Conservation (phyloP, 2,329 filamentous ascomycete genomes). For the Lasiodiplodia sp. region DNA sequence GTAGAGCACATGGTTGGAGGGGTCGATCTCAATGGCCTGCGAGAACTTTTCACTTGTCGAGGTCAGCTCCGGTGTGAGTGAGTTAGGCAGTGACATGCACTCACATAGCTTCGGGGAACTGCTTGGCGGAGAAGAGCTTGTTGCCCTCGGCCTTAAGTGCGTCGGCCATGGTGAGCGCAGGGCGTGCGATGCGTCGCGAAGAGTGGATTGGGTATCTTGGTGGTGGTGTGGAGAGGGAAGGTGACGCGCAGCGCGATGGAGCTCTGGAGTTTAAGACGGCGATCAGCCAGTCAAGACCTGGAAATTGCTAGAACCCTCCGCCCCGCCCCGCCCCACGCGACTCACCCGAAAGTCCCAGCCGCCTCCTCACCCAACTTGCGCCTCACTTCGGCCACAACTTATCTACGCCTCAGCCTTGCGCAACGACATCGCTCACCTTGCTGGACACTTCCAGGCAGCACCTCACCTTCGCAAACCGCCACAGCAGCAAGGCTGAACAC, state of each 20-base stretch:
- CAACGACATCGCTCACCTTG: background rate
- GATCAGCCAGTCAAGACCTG: slow-evolving; percentile 23
- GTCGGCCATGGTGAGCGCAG: slow-evolving; percentile 64
- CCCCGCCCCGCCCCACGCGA: slow-evolving; percentile 5
- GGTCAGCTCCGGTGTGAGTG: slow-evolving; percentile 26
- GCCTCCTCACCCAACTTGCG: background rate
- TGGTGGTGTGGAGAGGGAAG: background rate
- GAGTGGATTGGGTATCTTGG: slow-evolving; percentile 3
- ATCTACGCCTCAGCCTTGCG: background rate
- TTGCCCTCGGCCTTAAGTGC: slow-evolving; percentile 97
- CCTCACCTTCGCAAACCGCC: background rate
- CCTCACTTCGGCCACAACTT: background rate
- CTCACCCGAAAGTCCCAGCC: background rate
- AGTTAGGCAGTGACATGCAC: slow-evolving; percentile 50
- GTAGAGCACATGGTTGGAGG: slow-evolving; percentile 94
- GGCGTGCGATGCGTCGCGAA: background rate
- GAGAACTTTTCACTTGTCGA: slow-evolving; percentile 83
- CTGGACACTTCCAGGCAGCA: slow-evolving; percentile 9
- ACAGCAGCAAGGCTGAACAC: background rate
- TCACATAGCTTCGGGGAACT: slow-evolving; percentile 95
- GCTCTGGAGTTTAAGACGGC: slow-evolving; percentile 25
- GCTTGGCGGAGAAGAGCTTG: slow-evolving; percentile 97
- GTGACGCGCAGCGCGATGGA: slow-evolving; percentile 15
- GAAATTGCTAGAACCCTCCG: slow-evolving; percentile 23
- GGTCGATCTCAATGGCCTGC: slow-evolving; percentile 84